Conservation (phyloP, 2,329 filamentous ascomycete species). For the Volutella citrinella region DNA sequence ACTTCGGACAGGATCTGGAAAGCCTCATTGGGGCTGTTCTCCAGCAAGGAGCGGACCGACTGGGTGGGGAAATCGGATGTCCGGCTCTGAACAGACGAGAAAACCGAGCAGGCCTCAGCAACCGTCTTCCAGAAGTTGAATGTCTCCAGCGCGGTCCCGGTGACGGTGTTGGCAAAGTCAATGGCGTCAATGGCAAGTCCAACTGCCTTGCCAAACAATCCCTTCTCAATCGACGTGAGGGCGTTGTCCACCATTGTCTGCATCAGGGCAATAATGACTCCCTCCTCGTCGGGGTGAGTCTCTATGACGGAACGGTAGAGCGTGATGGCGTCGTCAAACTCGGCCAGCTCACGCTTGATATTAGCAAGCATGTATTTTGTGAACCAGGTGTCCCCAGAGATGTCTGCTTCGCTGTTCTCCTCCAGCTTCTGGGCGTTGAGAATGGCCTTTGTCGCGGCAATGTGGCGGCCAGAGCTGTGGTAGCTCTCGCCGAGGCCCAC, state of each 20-base stretch:
- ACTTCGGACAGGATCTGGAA: conserved; percentile 65
- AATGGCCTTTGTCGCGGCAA: conserved; percentile 91
- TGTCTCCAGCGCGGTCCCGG: conserved; percentile 59
- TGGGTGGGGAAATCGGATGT: conserved; percentile 59
- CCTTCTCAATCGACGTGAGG: conserved; percentile 72
- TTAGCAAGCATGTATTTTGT: conserved; percentile 96
- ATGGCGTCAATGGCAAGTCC: conserved; percentile 69
- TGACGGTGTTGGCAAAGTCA: conserved; percentile 61
- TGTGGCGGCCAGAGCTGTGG: conserved; percentile 86
- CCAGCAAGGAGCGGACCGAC: conserved; percentile 57
- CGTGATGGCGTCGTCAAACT: conserved; percentile 77
- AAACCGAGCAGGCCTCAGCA: conserved; percentile 83
- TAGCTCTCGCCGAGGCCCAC: conserved; percentile 97
- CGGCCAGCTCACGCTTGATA: conserved; percentile 86
- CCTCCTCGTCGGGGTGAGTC: conserved; percentile 70
- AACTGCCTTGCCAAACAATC: conserved; percentile 80
- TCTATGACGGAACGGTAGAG: conserved; percentile 73
- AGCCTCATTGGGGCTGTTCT: conserved; percentile 47
- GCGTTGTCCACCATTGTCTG: conserved; percentile 86
- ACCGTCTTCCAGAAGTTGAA: conserved; percentile 97
- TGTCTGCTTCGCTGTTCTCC: conserved; percentile 48
- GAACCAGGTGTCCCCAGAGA: conserved; percentile 77
- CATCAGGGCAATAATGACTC: conserved; percentile 81
- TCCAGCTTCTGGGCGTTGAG: conserved; percentile 79
- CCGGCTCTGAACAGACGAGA: conserved; percentile 72